Evolutionary conservation across 2,329 filamentous ascomycete genomes (phyloP), one percentile per base, ranked within the genome.

Genomic region (Saccharata proteae): DNA sequence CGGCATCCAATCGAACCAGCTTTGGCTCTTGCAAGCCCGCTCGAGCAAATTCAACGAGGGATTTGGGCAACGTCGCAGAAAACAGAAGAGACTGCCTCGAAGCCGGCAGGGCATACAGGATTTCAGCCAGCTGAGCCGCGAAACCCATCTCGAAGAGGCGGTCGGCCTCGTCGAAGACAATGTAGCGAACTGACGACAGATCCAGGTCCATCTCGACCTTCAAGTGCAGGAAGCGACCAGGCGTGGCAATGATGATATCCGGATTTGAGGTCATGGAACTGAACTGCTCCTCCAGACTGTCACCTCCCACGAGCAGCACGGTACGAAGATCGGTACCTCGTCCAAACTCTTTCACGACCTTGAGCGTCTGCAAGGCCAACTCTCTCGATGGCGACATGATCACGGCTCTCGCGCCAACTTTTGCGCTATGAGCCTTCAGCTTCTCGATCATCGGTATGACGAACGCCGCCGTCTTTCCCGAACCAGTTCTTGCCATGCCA

Each of bases 131-230:
- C 50, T 98, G 90, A 3, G 82, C 77, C 4, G 86, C 85, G 52
- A 98, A 98, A 45, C 90, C 92, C 88, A 98, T 94, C 52, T 98
- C 90, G 56, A 98, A 98, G 13, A 98, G 65, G 32, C 90, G 74
- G 65, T 98, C 90, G 2, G 90, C 90, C 56, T 98, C 90, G 52
- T 98, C 90, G 41, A 98, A 98, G 6, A 98, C 90, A 15, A 93
- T 83, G 48, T 98, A 98, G 44, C 75, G 72, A 38, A 98, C 78
- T 4, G 84, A 93, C 1, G 79, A 84, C n/a, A 98, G 62, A 48
- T 94, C 83, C 31, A 98, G 59, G 7, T 69, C 68, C 92, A 98
- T 98, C 52, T 98, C 90, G 13, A 96, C 88, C 59, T 96, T 92
- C 41, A 98, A 60, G 65, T 98, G 90, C 43, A 98, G 64, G 46